Evolutionary conservation across 257 asterid species (phyloP).

Genomic region (Nicotiana tomentosiformis): DNA sequence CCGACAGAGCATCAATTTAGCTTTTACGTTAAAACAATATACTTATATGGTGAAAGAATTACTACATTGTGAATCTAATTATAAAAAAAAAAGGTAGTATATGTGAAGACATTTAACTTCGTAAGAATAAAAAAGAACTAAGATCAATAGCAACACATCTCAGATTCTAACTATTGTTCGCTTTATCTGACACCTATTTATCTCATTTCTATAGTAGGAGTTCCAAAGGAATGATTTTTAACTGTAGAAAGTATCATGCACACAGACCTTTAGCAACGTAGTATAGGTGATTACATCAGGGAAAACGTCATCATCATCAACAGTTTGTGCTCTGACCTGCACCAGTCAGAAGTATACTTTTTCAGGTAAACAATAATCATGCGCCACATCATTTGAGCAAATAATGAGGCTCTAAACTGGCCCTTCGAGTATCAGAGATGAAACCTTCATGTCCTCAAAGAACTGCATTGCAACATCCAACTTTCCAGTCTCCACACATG

Average conservation of each 20-base stretch:
- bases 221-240: constrained; percentile 2
- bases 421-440: constrained; percentile 44
- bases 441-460: constrained; percentile 67
- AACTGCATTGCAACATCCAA: constrained; percentile 44
- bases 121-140: background rate
- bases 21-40: background rate
- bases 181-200: background rate
- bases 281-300: constrained; percentile 67
- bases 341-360: constrained; percentile 17
- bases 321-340: constrained; percentile 51
- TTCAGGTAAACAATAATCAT: constrained; percentile 9
- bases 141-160: background rate
- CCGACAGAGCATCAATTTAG: background rate
- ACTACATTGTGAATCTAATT: background rate
- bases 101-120: background rate
- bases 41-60: background rate
- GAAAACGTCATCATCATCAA: constrained; percentile 26
- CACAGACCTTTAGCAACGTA: constrained; percentile 51
- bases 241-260: background rate
- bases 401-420: constrained; percentile 52
- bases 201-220: background rate
- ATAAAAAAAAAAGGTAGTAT: background rate
- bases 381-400: constrained; percentile 15
- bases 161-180: background rate
- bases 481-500: constrained; percentile 49